Percentiles rank a stretch among this genome's conserved stretches.
Conservation (phyloP, 2,329 filamentous ascomycete genomes). For the Colletotrichum chlorophyti region DNA sequence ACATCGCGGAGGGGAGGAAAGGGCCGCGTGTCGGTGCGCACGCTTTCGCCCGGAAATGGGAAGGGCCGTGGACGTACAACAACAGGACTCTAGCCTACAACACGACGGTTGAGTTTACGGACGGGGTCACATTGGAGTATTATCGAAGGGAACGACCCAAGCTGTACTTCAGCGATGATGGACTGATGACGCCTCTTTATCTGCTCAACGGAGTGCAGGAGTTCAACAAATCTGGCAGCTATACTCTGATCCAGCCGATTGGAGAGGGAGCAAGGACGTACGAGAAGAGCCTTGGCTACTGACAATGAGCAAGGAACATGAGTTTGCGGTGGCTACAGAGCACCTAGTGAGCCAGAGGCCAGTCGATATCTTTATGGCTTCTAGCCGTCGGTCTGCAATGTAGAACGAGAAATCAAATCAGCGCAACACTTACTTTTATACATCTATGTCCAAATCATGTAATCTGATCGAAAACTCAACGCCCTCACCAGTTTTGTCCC, state of each 20-base stretch:
- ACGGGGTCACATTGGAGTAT: conserved; percentile 46
- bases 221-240: conserved; percentile 35
- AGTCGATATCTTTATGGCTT: no score
- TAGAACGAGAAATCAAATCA: no score
- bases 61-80: conserved; percentile 39
- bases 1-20: conserved; percentile 35
- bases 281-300: conserved; percentile 1
- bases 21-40: conserved; percentile 39
- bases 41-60: conserved; percentile 34
- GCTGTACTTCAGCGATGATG: conserved; percentile 54
- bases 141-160: conserved; percentile 55
- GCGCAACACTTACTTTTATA: no score
- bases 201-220: conserved; percentile 55
- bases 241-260: conserved; percentile 33
- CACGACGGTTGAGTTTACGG: conserved; percentile 40
- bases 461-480: no score
- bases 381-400: no score
- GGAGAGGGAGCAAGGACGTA: conserved; percentile 15
- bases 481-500: no score
- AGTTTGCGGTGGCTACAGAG: no score
- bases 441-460: no score
- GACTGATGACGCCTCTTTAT: conserved; percentile 52
- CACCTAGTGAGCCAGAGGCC: no score
- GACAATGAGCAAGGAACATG: no score
- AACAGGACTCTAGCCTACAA: conserved; percentile 35